Evolutionary conservation across 2,329 filamentous ascomycete species (phyloP).

Genomic region (Dactylonectria estremocensis): DNA sequence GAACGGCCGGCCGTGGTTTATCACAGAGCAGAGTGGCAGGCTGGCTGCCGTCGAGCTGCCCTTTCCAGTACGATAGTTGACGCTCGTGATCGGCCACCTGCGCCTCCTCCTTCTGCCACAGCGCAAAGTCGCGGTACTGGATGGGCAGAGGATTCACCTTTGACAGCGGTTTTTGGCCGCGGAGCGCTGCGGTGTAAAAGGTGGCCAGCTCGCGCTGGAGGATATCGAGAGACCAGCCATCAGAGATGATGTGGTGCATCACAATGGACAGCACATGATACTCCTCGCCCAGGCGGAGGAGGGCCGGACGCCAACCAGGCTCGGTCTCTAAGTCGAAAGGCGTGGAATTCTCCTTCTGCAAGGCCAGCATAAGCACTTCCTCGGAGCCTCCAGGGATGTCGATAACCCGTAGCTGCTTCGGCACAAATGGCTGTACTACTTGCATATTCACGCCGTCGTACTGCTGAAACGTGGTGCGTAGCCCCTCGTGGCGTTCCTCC

Average conservation of each 20-base stretch:
- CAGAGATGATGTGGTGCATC: constrained; percentile 41
- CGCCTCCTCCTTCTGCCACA: constrained; percentile 40
- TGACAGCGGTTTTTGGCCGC: constrained; percentile 28
- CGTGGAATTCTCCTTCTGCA: constrained; percentile 16
- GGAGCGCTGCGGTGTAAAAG: constrained; percentile 30
- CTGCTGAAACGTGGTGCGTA: constrained; percentile 35
- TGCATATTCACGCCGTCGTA: constrained; percentile 21
- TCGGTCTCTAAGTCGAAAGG: constrained; percentile 31
- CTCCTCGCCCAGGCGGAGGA: constrained; percentile 17
- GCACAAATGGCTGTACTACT: constrained; percentile 6
- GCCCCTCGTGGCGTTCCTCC: constrained; percentile 38
- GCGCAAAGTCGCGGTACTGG: constrained; percentile 23
- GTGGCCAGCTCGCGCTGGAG: constrained; percentile 17
- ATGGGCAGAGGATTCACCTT: not conserved
- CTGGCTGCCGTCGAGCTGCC: constrained; percentile 7
- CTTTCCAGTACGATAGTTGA: constrained; percentile 18
- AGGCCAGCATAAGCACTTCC: constrained; percentile 6
- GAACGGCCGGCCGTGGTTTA: constrained; percentile 17
- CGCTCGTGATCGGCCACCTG: constrained; percentile 38
- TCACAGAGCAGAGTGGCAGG: constrained; percentile 30
- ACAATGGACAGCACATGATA: constrained; percentile 30
- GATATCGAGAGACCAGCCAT: constrained; percentile 39
- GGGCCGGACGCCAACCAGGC: constrained; percentile 25
- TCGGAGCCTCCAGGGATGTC: not conserved
- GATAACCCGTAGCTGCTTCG: not conserved